A percentile compares a stretch with the other conserved stretches of the same genome.
Conservation (phyloP, 331 rosid genomes). For the Dryas integrifolia region DNA sequence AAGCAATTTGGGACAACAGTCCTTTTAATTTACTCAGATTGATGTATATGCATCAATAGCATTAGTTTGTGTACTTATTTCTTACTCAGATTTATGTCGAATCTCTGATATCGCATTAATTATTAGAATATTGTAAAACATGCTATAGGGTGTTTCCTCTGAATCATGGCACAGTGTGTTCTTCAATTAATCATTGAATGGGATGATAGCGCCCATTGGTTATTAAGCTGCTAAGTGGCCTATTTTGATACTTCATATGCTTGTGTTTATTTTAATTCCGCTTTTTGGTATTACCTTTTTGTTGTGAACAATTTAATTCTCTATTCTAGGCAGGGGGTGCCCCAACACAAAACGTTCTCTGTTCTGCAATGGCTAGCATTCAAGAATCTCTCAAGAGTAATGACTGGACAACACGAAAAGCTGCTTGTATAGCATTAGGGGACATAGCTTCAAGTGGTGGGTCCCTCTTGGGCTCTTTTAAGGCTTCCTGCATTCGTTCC, state of each 20-base stretch:
- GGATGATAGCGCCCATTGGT: background rate
- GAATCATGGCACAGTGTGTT: background rate
- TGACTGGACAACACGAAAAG: constrained; percentile 91
- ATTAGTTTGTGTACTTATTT: background rate
- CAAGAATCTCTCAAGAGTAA: constrained; percentile 65
- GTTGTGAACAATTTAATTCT: background rate
- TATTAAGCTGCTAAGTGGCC: background rate
- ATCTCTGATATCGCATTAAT: background rate
- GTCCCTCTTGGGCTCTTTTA: constrained; percentile 49
- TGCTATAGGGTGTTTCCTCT: background rate
- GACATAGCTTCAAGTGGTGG: constrained; percentile 63
- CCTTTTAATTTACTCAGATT: background rate
- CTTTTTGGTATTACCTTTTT: background rate
- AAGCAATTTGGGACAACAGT: background rate
- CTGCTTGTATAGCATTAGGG: constrained; percentile 69
- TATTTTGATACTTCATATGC: background rate
- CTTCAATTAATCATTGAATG: background rate
- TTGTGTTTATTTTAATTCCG: background rate
- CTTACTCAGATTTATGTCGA: too few relatives aligned
- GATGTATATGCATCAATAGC: background rate
- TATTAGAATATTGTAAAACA: background rate
- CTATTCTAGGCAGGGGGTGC: constrained; percentile 73
- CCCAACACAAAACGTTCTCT: constrained; percentile 50
- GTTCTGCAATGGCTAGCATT: constrained; percentile 55
- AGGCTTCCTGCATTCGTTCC: constrained; percentile 56